Evolutionary conservation across 148 eudicot species (phyloP), one percentile per base, ranked within the genome.

Genomic region (Persicaria maculosa): DNA sequence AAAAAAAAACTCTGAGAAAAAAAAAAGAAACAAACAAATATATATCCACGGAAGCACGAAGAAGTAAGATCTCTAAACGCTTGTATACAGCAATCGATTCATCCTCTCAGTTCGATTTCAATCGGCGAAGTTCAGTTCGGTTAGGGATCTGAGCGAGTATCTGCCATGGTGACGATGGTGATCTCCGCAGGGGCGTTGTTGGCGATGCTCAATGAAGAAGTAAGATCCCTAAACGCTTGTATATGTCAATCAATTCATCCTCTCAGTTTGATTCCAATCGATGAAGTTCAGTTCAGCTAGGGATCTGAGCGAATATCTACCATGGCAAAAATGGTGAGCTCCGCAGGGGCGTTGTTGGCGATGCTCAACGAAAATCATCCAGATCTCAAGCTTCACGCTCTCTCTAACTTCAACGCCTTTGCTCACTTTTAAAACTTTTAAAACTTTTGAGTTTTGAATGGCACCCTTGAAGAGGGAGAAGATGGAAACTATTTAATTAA

Each of bases 101-200:
- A n/a, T 53, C 31, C 40, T 46, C 8, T 71, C 31, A 45, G 73
- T 17, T 48, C 50, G 54, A 46, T 71, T 71, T 40, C 54, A 45
- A 46, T 48, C 54, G 16, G 15, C 2, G 20, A 48, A 47, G 15
- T 17, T 45, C 14, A 22, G 65, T 8, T n/a, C 20, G 15, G 53
- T 36, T 14, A 43, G 47, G 48, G 72, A 68, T 46, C 54, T 46
- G 53, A 46, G 45, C 5, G 20, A 19, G 4, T 4, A 68, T 15
- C 54, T 44, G 9, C 44, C 65, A 84, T 84, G 83, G 88, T 92
- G 78, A 87, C 88, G 40, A 83, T 81, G 91, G 94, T 91, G 88
- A 91, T 91, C 77, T 91, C 97, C 7, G 98, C 95, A 0, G 93
- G 88, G 0, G 92, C 91, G 44, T 74, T 93, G 31, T 75, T 93